These are phyloP conservation scores for Phytophthora fragariae DNA, from an alignment of 352 stramenopile genomes.

Conservation along the genomic window DNA sequence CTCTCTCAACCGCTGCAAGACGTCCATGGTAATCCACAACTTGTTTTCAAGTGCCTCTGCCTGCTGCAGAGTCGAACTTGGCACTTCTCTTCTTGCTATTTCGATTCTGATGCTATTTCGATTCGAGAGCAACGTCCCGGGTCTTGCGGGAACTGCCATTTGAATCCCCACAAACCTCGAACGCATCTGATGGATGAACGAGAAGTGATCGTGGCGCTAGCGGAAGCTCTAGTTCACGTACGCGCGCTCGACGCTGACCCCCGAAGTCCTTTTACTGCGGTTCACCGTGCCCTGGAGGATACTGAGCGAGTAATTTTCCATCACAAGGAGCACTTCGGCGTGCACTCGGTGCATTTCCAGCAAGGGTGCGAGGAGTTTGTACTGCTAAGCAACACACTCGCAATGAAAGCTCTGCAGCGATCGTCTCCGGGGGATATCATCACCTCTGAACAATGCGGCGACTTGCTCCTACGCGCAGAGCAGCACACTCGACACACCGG, in stretches of 20 bases:
- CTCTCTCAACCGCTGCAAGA: slow-evolving; percentile 42
- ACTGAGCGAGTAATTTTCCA: slow-evolving; percentile 53
- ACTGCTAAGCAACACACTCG: slow-evolving; percentile 63
- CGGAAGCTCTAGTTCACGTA: slow-evolving; percentile 45
- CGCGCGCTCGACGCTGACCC: slow-evolving; percentile 30
- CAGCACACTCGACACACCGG: slow-evolving; percentile 59
- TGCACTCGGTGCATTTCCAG: slow-evolving; percentile 52
- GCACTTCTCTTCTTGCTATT: background rate
- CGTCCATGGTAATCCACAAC: slow-evolving; percentile 26
- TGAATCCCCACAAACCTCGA: background rate
- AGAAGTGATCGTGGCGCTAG: slow-evolving; percentile 53
- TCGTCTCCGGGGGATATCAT: slow-evolving; percentile 8
- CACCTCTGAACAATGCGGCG: slow-evolving; percentile 28
- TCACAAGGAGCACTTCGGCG: slow-evolving; percentile 57
- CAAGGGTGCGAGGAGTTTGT: slow-evolving; percentile 71
- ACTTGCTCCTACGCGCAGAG: slow-evolving; percentile 53
- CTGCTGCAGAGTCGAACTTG: background rate
- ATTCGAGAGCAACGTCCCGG: slow-evolving; percentile 17
- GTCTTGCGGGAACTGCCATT: slow-evolving; percentile 3
- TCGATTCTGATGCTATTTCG: background rate
- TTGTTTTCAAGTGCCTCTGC: background rate
- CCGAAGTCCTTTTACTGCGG: slow-evolving; percentile 10
- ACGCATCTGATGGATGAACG: slow-evolving; percentile 32
- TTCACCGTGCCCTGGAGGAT: slow-evolving; percentile 44
- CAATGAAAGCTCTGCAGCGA: slow-evolving; percentile 55